Percentiles rank a stretch among this genome's conserved stretches.
phyloP scores from a whole-genome alignment of 345 rosid species.

The Psidium friedrichsthalianum region DNA sequence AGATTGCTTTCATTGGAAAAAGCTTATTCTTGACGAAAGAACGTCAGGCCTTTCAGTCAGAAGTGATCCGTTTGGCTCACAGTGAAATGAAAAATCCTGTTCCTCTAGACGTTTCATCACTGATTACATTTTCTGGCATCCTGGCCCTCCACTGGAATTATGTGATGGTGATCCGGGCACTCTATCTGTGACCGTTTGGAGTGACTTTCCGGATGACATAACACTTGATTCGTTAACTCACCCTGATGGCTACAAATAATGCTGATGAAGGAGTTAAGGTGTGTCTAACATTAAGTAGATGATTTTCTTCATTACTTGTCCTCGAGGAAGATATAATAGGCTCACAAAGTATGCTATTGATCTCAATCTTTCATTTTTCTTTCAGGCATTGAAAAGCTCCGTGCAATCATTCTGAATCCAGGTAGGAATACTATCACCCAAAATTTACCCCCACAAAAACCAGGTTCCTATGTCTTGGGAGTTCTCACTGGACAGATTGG shows the following conservation, averaged over 20 bases:
- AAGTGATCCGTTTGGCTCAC: constrained; percentile 81
- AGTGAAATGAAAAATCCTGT: constrained; percentile 93
- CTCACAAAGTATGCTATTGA: not conserved
- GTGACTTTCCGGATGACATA: constrained; percentile 96
- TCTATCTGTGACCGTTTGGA: constrained; percentile 84
- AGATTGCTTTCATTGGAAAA: constrained; percentile 84
- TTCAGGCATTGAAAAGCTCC: constrained; percentile 75
- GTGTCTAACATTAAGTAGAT: constrained; percentile 8
- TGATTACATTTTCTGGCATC: constrained; percentile 92
- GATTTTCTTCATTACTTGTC: not conserved
- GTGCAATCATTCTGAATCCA: constrained; percentile 59
- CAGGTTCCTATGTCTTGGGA: constrained; percentile 92
- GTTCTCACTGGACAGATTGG: constrained; percentile 95
- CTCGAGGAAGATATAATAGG: not conserved
- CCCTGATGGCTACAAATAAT: constrained; percentile 73
- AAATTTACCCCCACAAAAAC: constrained; percentile 81
- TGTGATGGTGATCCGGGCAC: constrained; percentile 96
- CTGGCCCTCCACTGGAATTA: constrained; percentile 73
- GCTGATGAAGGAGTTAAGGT: constrained; percentile 92
- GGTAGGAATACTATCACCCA: constrained; percentile 64
- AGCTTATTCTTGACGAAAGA: constrained; percentile 71
- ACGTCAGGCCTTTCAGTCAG: constrained; percentile 88
- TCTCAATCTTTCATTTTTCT: constrained; percentile 8
- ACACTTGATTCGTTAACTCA: constrained; percentile 83
- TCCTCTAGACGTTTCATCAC: constrained; percentile 85